A percentile compares a stretch with the other conserved stretches of the same genome.
Evolutionary conservation across 352 stramenopile genomes (phyloP).

Genomic region (Elongisporangium anandrum): DNA sequence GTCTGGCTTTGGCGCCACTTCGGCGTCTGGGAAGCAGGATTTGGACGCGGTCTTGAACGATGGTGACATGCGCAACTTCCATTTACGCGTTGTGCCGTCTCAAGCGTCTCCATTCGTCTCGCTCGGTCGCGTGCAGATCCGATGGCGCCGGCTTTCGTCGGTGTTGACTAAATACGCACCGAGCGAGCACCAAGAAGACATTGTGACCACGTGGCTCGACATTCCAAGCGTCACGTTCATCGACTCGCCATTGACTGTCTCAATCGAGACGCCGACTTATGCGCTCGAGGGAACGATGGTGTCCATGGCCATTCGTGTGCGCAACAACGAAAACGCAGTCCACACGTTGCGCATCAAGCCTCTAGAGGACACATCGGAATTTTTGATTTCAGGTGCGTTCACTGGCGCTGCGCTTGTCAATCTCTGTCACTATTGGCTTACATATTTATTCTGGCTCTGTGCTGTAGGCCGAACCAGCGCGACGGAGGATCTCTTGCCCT

Average conservation of each 20-base stretch:
- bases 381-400: slow-evolving; percentile 64
- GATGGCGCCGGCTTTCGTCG: slow-evolving; percentile 60
- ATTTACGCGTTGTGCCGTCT: slow-evolving; percentile 46
- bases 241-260: slow-evolving; percentile 55
- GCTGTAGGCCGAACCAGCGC: slow-evolving; percentile 54
- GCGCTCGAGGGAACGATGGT: slow-evolving; percentile 62
- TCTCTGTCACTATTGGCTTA: neutral
- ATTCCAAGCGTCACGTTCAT: slow-evolving; percentile 69
- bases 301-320: slow-evolving; percentile 47
- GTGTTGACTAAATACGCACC: slow-evolving; percentile 24
- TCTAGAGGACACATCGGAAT: slow-evolving; percentile 62
- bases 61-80: slow-evolving; percentile 62
- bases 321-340: slow-evolving; percentile 72
- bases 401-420: neutral
- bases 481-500: slow-evolving; percentile 69
- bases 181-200: slow-evolving; percentile 27
- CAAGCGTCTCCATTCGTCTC: slow-evolving; percentile 35
- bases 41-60: slow-evolving; percentile 34
- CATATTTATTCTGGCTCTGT: slow-evolving; percentile 4
- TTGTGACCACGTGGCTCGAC: slow-evolving; percentile 64
- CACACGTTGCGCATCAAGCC: slow-evolving; percentile 71
- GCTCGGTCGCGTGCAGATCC: slow-evolving; percentile 50
- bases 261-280: slow-evolving; percentile 62
- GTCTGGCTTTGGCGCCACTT: slow-evolving; percentile 38
- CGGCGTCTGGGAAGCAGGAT: slow-evolving; percentile 1